Evolutionary conservation across 1,284 basidiomycete genomes (phyloP).

Genomic region (Pascua sp.): DNA sequence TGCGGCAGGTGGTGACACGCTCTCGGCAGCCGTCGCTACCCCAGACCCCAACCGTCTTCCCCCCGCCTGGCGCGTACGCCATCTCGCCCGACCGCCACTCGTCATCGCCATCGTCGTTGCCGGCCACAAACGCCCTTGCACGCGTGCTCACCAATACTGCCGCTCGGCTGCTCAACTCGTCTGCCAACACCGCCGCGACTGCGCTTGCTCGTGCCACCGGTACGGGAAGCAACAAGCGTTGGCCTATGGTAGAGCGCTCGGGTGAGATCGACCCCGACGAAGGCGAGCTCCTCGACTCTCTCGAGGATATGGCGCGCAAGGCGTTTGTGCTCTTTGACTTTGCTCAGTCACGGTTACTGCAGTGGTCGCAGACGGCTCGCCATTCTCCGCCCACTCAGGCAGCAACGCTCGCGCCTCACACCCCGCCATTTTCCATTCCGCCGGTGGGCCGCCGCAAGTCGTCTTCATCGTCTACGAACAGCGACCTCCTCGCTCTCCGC

Average conservation of each 20-base stretch:
- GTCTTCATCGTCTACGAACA: constrained; percentile 29
- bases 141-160: constrained; percentile 82
- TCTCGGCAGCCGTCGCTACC: constrained; percentile 37
- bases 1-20: constrained; percentile 14
- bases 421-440: constrained; percentile 27
- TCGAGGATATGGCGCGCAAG: constrained; percentile 93
- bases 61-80: constrained; percentile 23
- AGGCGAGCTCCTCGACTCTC: constrained; percentile 65
- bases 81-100: constrained; percentile 17
- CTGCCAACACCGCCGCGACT: constrained; percentile 46
- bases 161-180: constrained; percentile 80
- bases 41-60: constrained; percentile 35
- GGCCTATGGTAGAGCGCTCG: constrained; percentile 33
- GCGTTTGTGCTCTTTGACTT: constrained; percentile 87
- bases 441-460: constrained; percentile 24
- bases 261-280: constrained; percentile 65
- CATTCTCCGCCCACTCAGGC: background rate
- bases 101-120: constrained; percentile 39
- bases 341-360: constrained; percentile 87
- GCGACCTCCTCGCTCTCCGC: constrained; percentile 57
- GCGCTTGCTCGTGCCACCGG: constrained; percentile 42
- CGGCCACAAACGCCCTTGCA: constrained; percentile 63
- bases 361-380: constrained; percentile 33
- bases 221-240: constrained; percentile 20
- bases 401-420: constrained; percentile 11